Evolutionary conservation across 768 basidiomycete genomes (phyloP).

Genomic region (Hygrophorus pudorinus): DNA sequence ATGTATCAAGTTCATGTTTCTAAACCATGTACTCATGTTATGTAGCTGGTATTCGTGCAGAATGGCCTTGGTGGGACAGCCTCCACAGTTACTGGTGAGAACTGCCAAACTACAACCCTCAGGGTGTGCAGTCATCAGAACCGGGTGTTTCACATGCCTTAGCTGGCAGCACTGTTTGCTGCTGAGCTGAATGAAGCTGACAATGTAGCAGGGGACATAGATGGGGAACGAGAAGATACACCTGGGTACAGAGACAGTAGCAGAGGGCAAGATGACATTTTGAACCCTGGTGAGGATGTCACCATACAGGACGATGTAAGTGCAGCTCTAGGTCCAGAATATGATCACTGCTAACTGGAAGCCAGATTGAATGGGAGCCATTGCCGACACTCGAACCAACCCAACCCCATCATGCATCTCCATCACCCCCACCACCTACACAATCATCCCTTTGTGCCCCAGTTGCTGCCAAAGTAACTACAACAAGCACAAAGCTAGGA

Average conservation of each 20-base stretch:
- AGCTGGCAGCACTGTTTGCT: too few relatives aligned
- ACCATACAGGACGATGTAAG: too few relatives aligned
- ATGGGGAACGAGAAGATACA: background rate
- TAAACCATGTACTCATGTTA: background rate
- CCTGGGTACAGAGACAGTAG: background rate
- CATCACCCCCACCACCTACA: background rate
- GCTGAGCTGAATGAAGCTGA: too few relatives aligned
- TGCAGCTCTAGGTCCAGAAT: too few relatives aligned
- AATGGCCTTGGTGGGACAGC: conserved; percentile 21
- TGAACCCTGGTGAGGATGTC: too few relatives aligned
- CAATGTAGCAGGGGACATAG: background rate
- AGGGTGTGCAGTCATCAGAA: conserved; percentile 13
- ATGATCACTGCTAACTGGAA: too few relatives aligned
- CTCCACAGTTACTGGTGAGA: conserved; percentile 20
- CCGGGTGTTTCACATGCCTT: conserved; percentile 14
- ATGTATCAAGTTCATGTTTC: too few relatives aligned
- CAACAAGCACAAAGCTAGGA: background rate
- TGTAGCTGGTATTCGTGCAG: conserved; percentile 4
- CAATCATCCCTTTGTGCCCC: too few relatives aligned
- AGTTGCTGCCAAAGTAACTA: background rate
- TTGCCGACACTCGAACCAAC: background rate
- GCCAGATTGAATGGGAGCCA: too few relatives aligned
- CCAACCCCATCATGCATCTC: background rate
- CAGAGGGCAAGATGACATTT: background rate
- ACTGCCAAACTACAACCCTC: conserved; percentile 21